A percentile compares a stretch with the other conserved stretches of the same genome.
phyloP scores from a whole-genome alignment of 805 yeast genomes.

The Wickerhamomyces sydowiorum region DNA sequence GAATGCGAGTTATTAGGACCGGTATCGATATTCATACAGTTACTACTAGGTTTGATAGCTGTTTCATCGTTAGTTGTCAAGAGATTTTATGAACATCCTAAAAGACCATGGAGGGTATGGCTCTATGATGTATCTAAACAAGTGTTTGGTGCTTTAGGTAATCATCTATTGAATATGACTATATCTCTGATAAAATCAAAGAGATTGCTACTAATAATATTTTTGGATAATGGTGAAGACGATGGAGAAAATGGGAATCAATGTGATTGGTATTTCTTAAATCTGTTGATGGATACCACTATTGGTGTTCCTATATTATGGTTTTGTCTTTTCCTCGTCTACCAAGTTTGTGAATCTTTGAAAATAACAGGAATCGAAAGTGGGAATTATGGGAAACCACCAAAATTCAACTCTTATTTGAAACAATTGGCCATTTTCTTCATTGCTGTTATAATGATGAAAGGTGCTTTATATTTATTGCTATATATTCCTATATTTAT shows the following conservation, averaged over 20 bases:
- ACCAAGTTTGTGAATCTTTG: slow-evolving; percentile 29
- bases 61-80: slow-evolving; percentile 69
- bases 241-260: slow-evolving; percentile 54
- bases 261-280: slow-evolving; percentile 93
- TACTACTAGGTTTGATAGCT: slow-evolving; percentile 69
- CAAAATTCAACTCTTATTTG: slow-evolving; percentile 53
- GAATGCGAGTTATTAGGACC: slow-evolving; percentile 76
- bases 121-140: slow-evolving; percentile 86
- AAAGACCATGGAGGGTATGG: slow-evolving; percentile 89
- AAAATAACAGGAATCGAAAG: slow-evolving; percentile 38
- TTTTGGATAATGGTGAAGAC: slow-evolving; percentile 5
- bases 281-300: slow-evolving; percentile 85
- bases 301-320: slow-evolving; percentile 84
- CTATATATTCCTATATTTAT: slow-evolving; percentile 65
- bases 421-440: slow-evolving; percentile 72
- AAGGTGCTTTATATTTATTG: slow-evolving; percentile 50
- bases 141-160: slow-evolving; percentile 76
- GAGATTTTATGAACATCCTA: slow-evolving; percentile 73
- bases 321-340: slow-evolving; percentile 46
- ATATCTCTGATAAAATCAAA: slow-evolving; percentile 54
- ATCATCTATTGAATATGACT: slow-evolving; percentile 72
- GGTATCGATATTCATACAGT: slow-evolving; percentile 75
- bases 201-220: slow-evolving; percentile 7
- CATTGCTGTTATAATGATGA: slow-evolving; percentile 56
- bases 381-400: slow-evolving; percentile 56